Percentiles rank a stretch among this genome's conserved stretches.
Conservation (phyloP, 192 early-diverging fungal species). For the Backusella morwellensis region DNA sequence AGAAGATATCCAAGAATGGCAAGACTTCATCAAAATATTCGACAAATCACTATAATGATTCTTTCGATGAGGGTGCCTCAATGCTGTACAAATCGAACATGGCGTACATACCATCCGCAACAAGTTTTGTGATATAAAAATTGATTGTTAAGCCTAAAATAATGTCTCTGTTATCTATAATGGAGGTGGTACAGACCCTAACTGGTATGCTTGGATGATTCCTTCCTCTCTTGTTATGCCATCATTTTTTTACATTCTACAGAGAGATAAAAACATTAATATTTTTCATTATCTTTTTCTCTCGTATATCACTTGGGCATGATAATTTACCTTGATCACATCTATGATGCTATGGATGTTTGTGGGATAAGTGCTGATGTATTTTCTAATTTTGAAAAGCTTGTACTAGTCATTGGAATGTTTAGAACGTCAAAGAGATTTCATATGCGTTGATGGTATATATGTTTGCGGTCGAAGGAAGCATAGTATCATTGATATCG, state of each 20-base stretch:
- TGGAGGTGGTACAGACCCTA: slow-evolving; percentile 1
- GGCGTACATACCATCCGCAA: not conserved
- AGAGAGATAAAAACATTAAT: slow-evolving; percentile 9
- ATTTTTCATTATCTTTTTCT: slow-evolving; percentile 1
- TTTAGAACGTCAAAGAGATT: too few relatives aligned
- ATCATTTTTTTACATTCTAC: slow-evolving; percentile 11
- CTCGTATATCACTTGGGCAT: not conserved
- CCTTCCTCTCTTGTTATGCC: slow-evolving; percentile 8
- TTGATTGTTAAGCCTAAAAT: slow-evolving; percentile 11
- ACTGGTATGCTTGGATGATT: not conserved
- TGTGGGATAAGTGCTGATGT: not conserved
- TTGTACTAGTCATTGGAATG: not conserved
- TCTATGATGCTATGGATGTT: not conserved
- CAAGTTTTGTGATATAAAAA: slow-evolving; percentile 6
- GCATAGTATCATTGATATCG: too few relatives aligned
- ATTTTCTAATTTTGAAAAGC: slow-evolving; percentile 8
- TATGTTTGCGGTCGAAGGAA: too few relatives aligned
- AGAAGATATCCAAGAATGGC: slow-evolving; percentile 2
- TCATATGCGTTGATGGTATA: too few relatives aligned
- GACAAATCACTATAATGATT: not conserved
- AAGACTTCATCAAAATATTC: slow-evolving; percentile 6
- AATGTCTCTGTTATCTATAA: not conserved
- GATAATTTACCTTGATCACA: slow-evolving; percentile 5
- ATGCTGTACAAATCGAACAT: slow-evolving; percentile 6
- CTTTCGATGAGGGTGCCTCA: slow-evolving; percentile 1